phyloP scores from a whole-genome alignment of 495 filamentous ascomycete genomes.

The Xeromyces bisporus region DNA sequence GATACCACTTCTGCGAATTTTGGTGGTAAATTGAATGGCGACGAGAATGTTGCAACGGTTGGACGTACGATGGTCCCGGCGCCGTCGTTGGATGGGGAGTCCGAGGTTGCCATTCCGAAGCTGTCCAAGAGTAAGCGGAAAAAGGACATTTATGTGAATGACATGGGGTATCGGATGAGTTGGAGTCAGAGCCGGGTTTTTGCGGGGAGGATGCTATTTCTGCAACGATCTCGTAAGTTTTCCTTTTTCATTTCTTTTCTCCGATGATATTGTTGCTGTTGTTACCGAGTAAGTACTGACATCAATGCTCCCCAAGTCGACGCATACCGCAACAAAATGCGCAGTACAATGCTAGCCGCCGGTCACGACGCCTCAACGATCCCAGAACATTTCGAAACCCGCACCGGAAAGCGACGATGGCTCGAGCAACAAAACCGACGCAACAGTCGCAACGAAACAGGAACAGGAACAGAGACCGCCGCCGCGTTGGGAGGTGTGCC shows the following conservation, averaged over 20 bases:
- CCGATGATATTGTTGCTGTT: not conserved
- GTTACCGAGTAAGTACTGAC: not conserved
- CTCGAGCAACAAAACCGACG: constrained; percentile 37
- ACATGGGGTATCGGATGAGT: constrained; percentile 84
- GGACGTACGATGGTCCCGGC: constrained; percentile 48
- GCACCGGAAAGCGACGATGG: constrained; percentile 74
- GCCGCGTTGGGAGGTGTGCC: no score
- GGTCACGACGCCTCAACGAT: constrained; percentile 54
- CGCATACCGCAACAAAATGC: constrained; percentile 85
- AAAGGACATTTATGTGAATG: constrained; percentile 77
- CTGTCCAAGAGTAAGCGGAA: constrained; percentile 45
- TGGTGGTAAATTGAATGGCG: constrained; percentile 3
- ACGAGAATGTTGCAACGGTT: constrained; percentile 31
- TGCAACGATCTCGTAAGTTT: constrained; percentile 81
- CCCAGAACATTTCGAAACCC: constrained; percentile 76
- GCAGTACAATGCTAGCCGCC: constrained; percentile 53
- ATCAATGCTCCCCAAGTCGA: constrained; percentile 44
- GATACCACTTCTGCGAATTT: no score
- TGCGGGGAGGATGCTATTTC: constrained; percentile 64
- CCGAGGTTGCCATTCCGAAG: constrained; percentile 53
- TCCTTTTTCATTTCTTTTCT: constrained; percentile 1
- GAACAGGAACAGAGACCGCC: no score
- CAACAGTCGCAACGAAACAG: not conserved
- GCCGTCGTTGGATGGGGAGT: constrained; percentile 59
- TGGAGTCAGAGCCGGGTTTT: constrained; percentile 89